phyloP scores from a whole-genome alignment of 257 asterid genomes.

The Salvia miltiorrhiza region DNA sequence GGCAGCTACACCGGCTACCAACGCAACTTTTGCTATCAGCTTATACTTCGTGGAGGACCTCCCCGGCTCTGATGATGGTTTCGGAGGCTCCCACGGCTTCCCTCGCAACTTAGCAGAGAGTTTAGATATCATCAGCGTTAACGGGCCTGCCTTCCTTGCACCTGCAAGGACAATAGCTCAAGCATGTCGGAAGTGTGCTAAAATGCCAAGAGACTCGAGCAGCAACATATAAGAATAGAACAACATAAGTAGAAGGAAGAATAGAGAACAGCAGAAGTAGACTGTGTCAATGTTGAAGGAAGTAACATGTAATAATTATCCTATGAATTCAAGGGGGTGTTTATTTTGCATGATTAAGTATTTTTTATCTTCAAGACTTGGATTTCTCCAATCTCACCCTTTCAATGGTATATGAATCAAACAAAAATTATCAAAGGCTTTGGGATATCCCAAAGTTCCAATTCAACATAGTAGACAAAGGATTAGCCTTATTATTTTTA shows the following conservation, averaged over 20 bases:
- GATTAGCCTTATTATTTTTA: no score
- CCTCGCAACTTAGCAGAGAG: conserved; percentile 60
- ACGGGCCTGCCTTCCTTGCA: conserved; percentile 40
- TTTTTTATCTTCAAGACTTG: no score
- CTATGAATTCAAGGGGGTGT: no score
- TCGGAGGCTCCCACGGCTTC: conserved; percentile 47
- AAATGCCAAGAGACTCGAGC: not conserved
- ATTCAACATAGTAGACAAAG: no score
- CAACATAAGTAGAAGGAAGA: not conserved
- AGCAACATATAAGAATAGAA: not conserved
- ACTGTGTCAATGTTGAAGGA: not conserved
- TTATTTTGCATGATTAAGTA: no score
- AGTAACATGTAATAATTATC: not conserved
- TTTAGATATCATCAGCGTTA: conserved; percentile 49
- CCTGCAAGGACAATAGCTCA: conserved; percentile 34
- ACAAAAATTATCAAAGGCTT: no score
- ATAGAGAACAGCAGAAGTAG: not conserved
- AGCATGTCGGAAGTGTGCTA: not conserved
- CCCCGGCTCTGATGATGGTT: conserved; percentile 28
- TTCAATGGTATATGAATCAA: no score
- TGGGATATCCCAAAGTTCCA: no score
- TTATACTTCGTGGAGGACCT: conserved; percentile 42
- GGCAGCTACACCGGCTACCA: conserved; percentile 62
- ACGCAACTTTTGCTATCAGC: conserved; percentile 51
- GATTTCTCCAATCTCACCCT: no score